Evolutionary conservation across 345 rosid species (phyloP).

Genomic region (Acer campestre): DNA sequence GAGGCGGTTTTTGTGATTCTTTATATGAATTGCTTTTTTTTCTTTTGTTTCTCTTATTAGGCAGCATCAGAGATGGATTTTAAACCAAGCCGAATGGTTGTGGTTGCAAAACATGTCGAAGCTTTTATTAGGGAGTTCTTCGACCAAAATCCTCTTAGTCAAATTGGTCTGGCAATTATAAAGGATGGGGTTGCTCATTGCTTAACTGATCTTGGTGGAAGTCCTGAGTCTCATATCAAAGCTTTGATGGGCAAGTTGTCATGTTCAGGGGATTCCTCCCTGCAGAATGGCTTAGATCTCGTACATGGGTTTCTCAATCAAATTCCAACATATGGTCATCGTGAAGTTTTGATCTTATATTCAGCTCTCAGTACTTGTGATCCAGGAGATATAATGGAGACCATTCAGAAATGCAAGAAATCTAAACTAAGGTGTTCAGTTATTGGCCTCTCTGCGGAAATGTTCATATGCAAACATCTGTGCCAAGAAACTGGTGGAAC

Average conservation of each 20-base stretch:
- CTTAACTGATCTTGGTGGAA: slow-evolving; percentile 91
- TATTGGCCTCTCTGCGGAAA: slow-evolving; percentile 91
- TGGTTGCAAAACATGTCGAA: slow-evolving; percentile 73
- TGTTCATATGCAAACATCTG: slow-evolving; percentile 85
- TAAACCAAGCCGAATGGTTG: slow-evolving; percentile 72
- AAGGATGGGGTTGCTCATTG: slow-evolving; percentile 84
- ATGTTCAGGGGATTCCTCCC: slow-evolving; percentile 78
- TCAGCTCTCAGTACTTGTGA: slow-evolving; percentile 88
- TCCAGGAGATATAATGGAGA: slow-evolving; percentile 92
- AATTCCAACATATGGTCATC: slow-evolving; percentile 88
- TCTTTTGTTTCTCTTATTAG: slow-evolving; percentile 33
- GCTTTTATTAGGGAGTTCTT: slow-evolving; percentile 92
- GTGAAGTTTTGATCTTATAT: slow-evolving; percentile 82
- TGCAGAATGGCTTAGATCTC: slow-evolving; percentile 84
- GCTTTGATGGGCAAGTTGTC: slow-evolving; percentile 85
- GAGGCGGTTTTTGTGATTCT: not conserved
- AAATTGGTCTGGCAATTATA: slow-evolving; percentile 68
- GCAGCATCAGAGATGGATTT: slow-evolving; percentile 86
- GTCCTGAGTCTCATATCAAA: slow-evolving; percentile 86
- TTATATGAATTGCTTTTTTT: not conserved
- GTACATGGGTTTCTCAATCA: slow-evolving; percentile 67
- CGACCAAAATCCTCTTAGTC: slow-evolving; percentile 90
- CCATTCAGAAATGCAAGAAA: slow-evolving; percentile 77
- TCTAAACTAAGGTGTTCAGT: slow-evolving; percentile 86
- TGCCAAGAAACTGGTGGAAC: slow-evolving; percentile 91